Evolutionary conservation across 2,329 filamentous ascomycete species (phyloP).

Genomic region (Ophiostoma himal-ulmi): DNA sequence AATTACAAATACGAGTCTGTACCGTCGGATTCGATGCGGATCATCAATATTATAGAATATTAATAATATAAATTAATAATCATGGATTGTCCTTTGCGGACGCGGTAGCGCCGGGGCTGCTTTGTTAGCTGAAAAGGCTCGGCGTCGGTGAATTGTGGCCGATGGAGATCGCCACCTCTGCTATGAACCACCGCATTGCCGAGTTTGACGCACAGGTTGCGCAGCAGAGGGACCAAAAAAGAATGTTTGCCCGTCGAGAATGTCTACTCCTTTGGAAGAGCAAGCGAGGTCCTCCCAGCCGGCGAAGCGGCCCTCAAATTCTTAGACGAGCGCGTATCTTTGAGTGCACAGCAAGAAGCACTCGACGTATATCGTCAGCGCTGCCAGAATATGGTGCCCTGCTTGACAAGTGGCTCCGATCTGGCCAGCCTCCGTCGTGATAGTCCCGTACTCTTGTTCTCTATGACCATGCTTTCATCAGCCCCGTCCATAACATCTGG

Average conservation of each 20-base stretch:
- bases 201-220: conserved; percentile 18
- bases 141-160: conserved; percentile 19
- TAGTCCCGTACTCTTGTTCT: conserved; percentile 7
- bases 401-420: background rate
- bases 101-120: background rate
- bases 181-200: conserved; percentile 12
- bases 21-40: background rate
- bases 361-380: conserved; percentile 5
- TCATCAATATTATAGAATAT: background rate
- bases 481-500: background rate
- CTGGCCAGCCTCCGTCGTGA: conserved; percentile 12
- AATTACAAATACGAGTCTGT: background rate
- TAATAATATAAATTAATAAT: background rate
- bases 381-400: background rate
- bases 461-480: conserved; percentile 11
- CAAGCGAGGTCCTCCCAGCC: background rate
- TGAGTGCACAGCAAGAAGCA: conserved; percentile 5
- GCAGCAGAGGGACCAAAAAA: background rate
- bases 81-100: background rate
- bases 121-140: background rate
- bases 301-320: conserved; percentile 14
- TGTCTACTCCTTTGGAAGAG: conserved; percentile 9
- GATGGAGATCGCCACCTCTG: background rate
- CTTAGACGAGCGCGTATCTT: conserved; percentile 10
- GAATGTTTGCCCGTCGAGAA: background rate